Evolutionary conservation across 2,329 filamentous ascomycete genomes (phyloP), one percentile per base, ranked within the genome.

Genomic region (Diaporthe batatas): DNA sequence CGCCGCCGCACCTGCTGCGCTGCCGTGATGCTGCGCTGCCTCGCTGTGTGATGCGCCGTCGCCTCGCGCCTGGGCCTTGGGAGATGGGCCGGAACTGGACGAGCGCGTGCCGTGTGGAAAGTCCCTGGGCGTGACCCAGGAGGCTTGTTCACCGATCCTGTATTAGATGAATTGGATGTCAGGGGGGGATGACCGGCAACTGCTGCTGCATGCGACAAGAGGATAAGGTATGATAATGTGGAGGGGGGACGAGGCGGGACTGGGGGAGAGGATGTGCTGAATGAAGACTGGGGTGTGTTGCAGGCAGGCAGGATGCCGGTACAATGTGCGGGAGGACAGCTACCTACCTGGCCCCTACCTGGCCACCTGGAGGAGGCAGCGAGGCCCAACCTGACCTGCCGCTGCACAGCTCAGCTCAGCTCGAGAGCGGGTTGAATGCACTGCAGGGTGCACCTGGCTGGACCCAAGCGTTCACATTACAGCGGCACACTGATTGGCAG

Each of bases 201-300:
- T 39, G 49, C 68, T 70, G 68, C 55, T 29, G 68, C 55, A 70
- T 53, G 57, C 47, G 55, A 70, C 55, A 70, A 53, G n/a, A 67
- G 62, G 62, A 67, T 67, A 25, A 67, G 62, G 29, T 67, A 67
- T 53, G 62, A 53, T 67, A 67, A 36, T 67, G 62, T 53, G 62
- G 62, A 39, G 32, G 62, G 62, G 62, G 42, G 18, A 16, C 25
- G 21, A 36, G 44, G 44, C 44, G 62, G 62, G 59, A 34, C 42
- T 49, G 44, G 62, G 62, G 62, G 62, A 51, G 44, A 67, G 62
- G 62, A 51, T 67, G 62, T 67, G 62, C 62, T 67, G 62, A 53
- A 39, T 67, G 62, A 53, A 39, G 62, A 67, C 62, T 18, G 42
- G 39, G 34, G 23, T 62, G 57, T 42, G 10, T 21, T 29, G 29